Base-by-base conservation (phyloP, 768 basidiomycete genomes). In the Panaeolus cyanescens region DNA sequence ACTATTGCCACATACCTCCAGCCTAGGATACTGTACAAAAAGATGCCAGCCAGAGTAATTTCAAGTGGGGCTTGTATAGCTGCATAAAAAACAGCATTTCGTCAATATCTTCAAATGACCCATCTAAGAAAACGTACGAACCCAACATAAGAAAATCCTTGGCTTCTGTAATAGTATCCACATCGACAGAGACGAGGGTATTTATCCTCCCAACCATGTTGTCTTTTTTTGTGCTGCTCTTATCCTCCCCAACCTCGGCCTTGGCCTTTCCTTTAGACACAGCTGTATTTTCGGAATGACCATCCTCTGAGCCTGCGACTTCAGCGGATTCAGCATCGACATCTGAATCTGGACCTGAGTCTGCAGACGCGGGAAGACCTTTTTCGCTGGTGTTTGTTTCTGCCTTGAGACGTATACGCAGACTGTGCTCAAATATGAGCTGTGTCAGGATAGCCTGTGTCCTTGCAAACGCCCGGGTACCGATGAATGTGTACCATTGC, bases 151-250 rank as follows among this genome's bases (percentile, higher is more conserved):
- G 61, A 56, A 81, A 75, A 56, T 80, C 75, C 19, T 75, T 71
- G 3, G 73, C 72, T 25, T 67, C 68, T 10, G 67, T 69, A 50
- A 83, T 78, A 58, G 73, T 75, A 25, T 64, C 66, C 57, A 80
- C 54, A 72, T 93, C 91, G 3, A 87, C 85, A 3, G 90, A 85
- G 45, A 91, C 83, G 4, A 92, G 74, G 56, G 90, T 92, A 70
- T 88, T 91, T 69, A 92, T 86, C 68, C 85, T 89, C 9, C 91
- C 91, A 34, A 86, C 81, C n/a, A 90, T 71, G 65, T 86, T 85
- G 19, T 74, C 75, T 15, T 73, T 70, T 54, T 73, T 75, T 5
- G 19, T 30, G 2, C 5, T 10, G 25, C 45, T n/a, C 2, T 20
- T 9, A 13, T 1, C 19, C 20, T 22, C 19, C 13, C 9, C 25